These are phyloP conservation scores for Paraphaeosphaeria minitans DNA, from an alignment of 2,329 filamentous ascomycete species.

Conservation along the genomic window DNA sequence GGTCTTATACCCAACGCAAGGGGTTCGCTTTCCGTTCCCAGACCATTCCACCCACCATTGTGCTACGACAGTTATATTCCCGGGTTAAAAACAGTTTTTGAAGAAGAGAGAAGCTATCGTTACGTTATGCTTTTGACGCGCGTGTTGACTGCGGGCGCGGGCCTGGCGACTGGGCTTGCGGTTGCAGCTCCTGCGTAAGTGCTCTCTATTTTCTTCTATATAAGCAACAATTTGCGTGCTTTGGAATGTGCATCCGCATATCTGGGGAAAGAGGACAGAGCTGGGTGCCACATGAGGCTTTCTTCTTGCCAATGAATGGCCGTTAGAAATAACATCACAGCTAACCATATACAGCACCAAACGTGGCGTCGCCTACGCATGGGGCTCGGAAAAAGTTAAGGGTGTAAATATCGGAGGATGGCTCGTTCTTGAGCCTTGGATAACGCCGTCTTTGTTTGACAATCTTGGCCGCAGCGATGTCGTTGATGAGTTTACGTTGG, in stretches of 20 bases:
- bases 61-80: background rate
- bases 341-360: slow-evolving; percentile 33
- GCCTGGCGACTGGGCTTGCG: slow-evolving; percentile 29
- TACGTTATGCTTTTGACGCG: slow-evolving; percentile 35
- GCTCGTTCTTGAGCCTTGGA: slow-evolving; percentile 59
- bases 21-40: background rate
- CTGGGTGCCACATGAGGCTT: too few relatives aligned
- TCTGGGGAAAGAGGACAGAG: background rate
- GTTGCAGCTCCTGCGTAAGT: slow-evolving; percentile 42
- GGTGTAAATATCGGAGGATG: slow-evolving; percentile 59
- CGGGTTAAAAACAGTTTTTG: too few relatives aligned
- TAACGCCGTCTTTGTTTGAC: slow-evolving; percentile 63
- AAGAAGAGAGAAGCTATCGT: background rate
- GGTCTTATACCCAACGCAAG: background rate
- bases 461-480: slow-evolving; percentile 40
- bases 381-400: slow-evolving; percentile 56
- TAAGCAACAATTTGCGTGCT: background rate
- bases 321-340: background rate
- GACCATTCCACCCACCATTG: background rate
- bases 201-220: background rate
- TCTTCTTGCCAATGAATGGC: too few relatives aligned
- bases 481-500: slow-evolving; percentile 60
- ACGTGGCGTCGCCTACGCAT: slow-evolving; percentile 52
- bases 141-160: slow-evolving; percentile 26
- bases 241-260: background rate